These are phyloP conservation scores for Pestalotiopsis sp. DNA, from an alignment of 2,329 filamentous ascomycete genomes.

Conservation along the genomic window DNA sequence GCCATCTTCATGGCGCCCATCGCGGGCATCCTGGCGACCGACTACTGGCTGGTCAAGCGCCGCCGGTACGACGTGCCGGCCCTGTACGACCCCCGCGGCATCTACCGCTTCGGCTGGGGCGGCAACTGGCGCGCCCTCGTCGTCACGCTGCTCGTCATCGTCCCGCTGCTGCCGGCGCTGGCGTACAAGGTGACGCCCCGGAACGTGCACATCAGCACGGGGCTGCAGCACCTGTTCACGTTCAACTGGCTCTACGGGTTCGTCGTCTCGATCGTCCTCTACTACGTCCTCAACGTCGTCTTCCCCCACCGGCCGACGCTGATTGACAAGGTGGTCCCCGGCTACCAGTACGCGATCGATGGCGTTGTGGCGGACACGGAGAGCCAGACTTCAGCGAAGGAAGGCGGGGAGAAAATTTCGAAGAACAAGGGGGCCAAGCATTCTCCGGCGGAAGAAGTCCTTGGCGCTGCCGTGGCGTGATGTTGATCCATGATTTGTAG, in stretches of 20 bases:
- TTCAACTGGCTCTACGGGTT: conserved; percentile 35
- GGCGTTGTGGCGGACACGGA: conserved; percentile 18
- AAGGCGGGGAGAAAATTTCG: not conserved
- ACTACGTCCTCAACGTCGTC: conserved; percentile 22
- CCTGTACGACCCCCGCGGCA: conserved; percentile 37
- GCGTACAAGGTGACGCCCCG: conserved; percentile 27
- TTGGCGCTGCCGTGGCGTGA: not conserved
- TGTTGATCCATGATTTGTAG: too few species aligned
- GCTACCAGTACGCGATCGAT: conserved; percentile 16
- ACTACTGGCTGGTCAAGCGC: conserved; percentile 32
- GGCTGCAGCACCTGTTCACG: conserved; percentile 28
- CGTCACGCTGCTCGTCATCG: conserved; percentile 25
- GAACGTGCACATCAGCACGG: conserved; percentile 24
- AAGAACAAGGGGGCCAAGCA: not conserved
- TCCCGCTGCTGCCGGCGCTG: conserved; percentile 34
- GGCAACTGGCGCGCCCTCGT: conserved; percentile 35
- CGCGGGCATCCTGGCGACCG: conserved; percentile 23
- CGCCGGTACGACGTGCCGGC: conserved; percentile 37
- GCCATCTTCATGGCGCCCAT: conserved; percentile 37
- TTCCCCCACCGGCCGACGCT: conserved; percentile 24
- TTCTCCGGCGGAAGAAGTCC: not conserved
- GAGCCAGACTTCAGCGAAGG: not conserved
- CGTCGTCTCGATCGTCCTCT: conserved; percentile 23
- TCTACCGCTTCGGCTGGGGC: conserved; percentile 35
- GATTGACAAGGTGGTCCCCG: conserved; percentile 22